These are phyloP conservation scores for Cladosporium sp. DNA, from an alignment of 2,329 filamentous ascomycete genomes.

Conservation along the genomic window DNA sequence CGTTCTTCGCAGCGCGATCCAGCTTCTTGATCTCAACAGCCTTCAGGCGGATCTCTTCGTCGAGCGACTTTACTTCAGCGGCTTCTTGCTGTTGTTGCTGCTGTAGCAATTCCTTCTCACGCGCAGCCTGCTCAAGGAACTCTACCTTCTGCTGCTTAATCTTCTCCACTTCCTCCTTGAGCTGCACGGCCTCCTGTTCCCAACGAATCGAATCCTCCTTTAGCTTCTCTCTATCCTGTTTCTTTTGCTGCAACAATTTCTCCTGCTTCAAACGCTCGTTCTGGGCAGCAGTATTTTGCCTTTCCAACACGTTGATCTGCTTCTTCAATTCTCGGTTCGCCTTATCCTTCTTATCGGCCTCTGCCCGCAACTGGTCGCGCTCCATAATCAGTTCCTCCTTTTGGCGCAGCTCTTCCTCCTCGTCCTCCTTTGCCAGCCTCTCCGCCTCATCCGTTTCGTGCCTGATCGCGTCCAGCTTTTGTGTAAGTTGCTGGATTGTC, in stretches of 20 bases:
- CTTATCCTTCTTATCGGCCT: slow-evolving; percentile 87
- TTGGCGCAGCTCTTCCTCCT: slow-evolving; percentile 52
- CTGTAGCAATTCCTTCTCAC: slow-evolving; percentile 45
- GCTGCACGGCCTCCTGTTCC: slow-evolving; percentile 63
- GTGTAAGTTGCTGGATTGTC: slow-evolving; percentile 75
- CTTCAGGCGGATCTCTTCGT: slow-evolving; percentile 73
- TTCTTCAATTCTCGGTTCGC: slow-evolving; percentile 81
- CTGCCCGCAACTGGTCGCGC: slow-evolving; percentile 74
- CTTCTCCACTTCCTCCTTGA: slow-evolving; percentile 51
- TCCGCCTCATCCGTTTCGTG: slow-evolving; percentile 81
- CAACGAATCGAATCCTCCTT: slow-evolving; percentile 70
- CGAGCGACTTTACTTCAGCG: slow-evolving; percentile 60
- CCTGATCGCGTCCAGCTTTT: slow-evolving; percentile 76
- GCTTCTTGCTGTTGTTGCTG: slow-evolving; percentile 41
- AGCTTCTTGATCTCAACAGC: slow-evolving; percentile 71
- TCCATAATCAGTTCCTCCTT: slow-evolving; percentile 66
- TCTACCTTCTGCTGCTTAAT: slow-evolving; percentile 44
- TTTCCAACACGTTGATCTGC: slow-evolving; percentile 76
- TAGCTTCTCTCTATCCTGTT: slow-evolving; percentile 67
- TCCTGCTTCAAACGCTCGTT: slow-evolving; percentile 79
- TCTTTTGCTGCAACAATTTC: slow-evolving; percentile 67
- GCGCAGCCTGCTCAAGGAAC: slow-evolving; percentile 40
- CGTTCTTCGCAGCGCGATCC: slow-evolving; percentile 64
- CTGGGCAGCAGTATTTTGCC: slow-evolving; percentile 77
- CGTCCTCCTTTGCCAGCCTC: slow-evolving; percentile 65